A percentile compares a stretch with the other conserved stretches of the same genome.
Conservation (phyloP, 331 rosid genomes). For the Pyracantha coccinea region DNA sequence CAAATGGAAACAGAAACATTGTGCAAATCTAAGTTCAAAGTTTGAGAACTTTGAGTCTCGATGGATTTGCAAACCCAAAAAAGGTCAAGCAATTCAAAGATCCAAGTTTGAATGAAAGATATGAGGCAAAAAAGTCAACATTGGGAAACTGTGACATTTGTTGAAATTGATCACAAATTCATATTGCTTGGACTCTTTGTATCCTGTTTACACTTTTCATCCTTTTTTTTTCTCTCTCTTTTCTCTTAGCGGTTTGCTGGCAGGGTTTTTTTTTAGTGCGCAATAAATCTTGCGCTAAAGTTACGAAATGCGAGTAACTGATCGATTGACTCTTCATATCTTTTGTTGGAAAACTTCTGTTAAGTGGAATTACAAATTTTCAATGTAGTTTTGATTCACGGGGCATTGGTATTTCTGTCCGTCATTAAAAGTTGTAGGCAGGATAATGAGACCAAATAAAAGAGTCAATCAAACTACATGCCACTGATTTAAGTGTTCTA, state of each 20-base stretch:
- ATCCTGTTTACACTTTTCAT: not conserved
- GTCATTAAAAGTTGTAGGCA: not conserved
- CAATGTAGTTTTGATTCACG: no score
- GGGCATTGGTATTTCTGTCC: not conserved
- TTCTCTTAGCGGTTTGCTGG: not conserved
- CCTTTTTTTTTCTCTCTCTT: not conserved
- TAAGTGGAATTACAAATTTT: no score
- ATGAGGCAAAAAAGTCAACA: constrained; percentile 1
- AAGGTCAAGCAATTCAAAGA: constrained; percentile 22
- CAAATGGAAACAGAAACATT: not conserved
- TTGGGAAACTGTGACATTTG: not conserved
- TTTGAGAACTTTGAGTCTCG: constrained; percentile 20
- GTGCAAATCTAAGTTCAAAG: not conserved
- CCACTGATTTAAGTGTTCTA: not conserved
- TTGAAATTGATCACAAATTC: not conserved
- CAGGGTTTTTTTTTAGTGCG: no score
- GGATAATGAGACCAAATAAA: not conserved
- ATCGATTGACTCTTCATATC: no score
- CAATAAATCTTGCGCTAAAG: no score
- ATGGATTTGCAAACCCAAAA: constrained; percentile 19
- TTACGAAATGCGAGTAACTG: no score
- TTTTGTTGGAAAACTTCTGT: no score
- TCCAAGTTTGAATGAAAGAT: constrained; percentile 32
- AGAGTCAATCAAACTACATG: not conserved
- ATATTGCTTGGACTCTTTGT: not conserved